Evolutionary conservation across 495 filamentous ascomycete species (phyloP).

Genomic region (Staphylotrichum longicolle): DNA sequence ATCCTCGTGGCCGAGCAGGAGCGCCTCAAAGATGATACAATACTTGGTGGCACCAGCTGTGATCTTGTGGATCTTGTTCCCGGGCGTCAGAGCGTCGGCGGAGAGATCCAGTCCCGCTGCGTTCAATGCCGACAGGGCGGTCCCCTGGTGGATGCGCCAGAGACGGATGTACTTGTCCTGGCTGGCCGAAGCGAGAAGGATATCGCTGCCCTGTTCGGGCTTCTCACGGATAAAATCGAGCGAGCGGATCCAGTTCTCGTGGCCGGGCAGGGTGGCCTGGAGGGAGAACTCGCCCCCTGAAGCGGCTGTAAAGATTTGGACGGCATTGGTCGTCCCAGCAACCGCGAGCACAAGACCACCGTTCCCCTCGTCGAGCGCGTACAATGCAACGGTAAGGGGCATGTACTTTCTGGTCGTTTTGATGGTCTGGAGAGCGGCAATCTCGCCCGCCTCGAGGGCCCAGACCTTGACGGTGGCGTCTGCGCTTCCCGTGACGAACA

Average conservation of each 20-base stretch:
- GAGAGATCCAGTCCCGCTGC: conserved; percentile 45
- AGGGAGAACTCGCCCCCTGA: conserved; percentile 57
- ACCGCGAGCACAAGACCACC: conserved; percentile 68
- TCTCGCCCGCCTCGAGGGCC: conserved; percentile 51
- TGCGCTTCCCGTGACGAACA: conserved; percentile 70
- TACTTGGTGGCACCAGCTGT: conserved; percentile 54
- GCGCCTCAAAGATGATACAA: conserved; percentile 88
- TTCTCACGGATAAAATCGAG: conserved; percentile 71
- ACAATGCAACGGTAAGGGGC: conserved; percentile 70
- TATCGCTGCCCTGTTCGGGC: conserved; percentile 52
- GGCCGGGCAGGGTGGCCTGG: conserved; percentile 77
- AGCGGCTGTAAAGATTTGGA: conserved; percentile 70
- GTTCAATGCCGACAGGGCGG: conserved; percentile 52
- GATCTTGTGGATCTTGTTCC: conserved; percentile 81
- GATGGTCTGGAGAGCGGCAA: conserved; percentile 66
- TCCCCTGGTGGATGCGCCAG: conserved; percentile 78
- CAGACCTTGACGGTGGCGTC: conserved; percentile 83
- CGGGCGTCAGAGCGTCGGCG: conserved; percentile 53
- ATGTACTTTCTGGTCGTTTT: conserved; percentile 72
- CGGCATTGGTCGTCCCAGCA: conserved; percentile 71
- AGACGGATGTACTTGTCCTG: conserved; percentile 97
- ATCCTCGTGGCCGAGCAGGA: conserved; percentile 94
- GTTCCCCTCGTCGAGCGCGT: conserved; percentile 48
- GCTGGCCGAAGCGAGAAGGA: conserved; percentile 87
- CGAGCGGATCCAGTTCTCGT: conserved; percentile 93